Base-by-base conservation (phyloP, 2,329 filamentous ascomycete species). In the Emericellopsis atlantica region DNA sequence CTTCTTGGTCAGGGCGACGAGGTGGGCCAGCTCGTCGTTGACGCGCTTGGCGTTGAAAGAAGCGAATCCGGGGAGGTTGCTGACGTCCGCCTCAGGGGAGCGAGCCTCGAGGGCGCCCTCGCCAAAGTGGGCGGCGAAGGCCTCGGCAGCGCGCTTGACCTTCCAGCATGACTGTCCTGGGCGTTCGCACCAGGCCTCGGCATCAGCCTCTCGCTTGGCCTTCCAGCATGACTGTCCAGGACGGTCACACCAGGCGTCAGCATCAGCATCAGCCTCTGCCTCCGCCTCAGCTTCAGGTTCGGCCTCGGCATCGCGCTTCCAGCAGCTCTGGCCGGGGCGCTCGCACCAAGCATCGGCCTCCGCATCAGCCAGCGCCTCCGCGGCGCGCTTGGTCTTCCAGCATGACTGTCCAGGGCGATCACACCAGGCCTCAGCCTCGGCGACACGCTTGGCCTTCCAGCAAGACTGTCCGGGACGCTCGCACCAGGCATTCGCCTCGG, bases 91-190 rank as follows among this genome's bases (percentile, higher is more conserved):
- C 12, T 51, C 49, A 32, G 49, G 40, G 21, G 43, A 42, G 36
- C 60, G 59, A 23, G 51, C 45, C 31, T 49, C 37, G 35, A 59
- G 43, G 18, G 46, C 43, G 18, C 48, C 48, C 18, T 51, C 37
- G 32, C 38, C 37, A 45, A 61, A 43, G 40, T 57, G 49, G 11
- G 43, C 45, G 47, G 51, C 38, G 45, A 61, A 53, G 42, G 55
- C 54, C 10, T 58, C 55, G 47, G 59, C 56, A 15, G 59, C 61
- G 45, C 62, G 64, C 53, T 61, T 62, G 48, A 57, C 55, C 45
- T 53, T 60, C 53, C 54, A 57, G 57, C 61, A 64, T 0, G 50
- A 43, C 46, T 55, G 44, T 32, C 60, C 57, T 14, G 46, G 44
- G 16, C 44, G 48, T 7, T 24, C 45, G 49, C 57, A 59, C 50